Conservation (phyloP, 495 filamentous ascomycete genomes). For the Massariosphaeria phaeospora region DNA sequence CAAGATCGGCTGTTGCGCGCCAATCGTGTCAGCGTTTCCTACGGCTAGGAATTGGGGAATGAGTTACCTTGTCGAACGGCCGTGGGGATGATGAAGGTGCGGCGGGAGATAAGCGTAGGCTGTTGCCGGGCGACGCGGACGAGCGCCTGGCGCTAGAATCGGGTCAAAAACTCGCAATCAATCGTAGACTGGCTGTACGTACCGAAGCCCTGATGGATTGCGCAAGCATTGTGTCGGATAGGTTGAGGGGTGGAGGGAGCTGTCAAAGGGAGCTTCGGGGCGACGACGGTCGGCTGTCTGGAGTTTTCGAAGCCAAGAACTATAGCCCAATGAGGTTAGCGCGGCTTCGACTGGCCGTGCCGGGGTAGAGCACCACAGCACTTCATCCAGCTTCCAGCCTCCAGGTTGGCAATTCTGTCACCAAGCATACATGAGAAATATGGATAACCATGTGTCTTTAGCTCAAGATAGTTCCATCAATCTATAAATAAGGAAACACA, state of each 20-base stretch:
- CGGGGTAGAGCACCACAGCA: background rate
- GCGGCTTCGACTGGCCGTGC: background rate
- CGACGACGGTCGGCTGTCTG: no score
- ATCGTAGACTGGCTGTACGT: constrained; percentile 5
- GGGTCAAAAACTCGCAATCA: constrained; percentile 3
- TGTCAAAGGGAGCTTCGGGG: constrained; percentile 21
- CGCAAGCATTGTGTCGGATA: constrained; percentile 38
- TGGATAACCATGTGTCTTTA: no score
- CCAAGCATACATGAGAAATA: no score
- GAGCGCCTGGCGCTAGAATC: constrained; percentile 71
- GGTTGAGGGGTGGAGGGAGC: constrained; percentile 16
- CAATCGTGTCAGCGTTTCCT: constrained; percentile 17
- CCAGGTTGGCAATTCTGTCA: no score
- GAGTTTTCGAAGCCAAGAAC: no score
- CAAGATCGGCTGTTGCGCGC: constrained; percentile 67
- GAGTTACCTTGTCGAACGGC: constrained; percentile 65
- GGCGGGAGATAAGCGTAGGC: constrained; percentile 56
- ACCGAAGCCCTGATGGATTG: constrained; percentile 44
- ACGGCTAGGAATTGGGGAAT: constrained; percentile 26
- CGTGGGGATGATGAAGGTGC: constrained; percentile 77
- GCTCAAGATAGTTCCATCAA: no score
- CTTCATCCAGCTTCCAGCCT: no score
- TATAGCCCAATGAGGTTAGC: no score
- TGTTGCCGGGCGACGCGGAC: constrained; percentile 71
- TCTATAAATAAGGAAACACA: no score